Conservation (phyloP, 768 basidiomycete species). For the Phylloporus rhodoxanthus region DNA sequence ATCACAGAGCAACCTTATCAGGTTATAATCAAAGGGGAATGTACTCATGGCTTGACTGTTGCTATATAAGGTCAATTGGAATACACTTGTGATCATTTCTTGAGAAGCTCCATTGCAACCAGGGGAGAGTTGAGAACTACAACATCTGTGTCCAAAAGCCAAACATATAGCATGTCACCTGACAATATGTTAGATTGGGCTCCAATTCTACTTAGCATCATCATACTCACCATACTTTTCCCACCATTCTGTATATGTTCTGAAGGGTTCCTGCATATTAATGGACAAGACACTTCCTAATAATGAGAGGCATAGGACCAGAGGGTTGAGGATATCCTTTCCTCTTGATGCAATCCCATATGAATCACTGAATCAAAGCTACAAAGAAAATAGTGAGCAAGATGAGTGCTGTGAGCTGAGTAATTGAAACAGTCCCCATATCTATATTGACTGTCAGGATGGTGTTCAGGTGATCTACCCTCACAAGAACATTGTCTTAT, state of each 20-base stretch:
- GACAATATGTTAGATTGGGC: not conserved
- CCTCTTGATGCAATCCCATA: constrained; percentile 8
- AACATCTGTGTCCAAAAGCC: constrained; percentile 40
- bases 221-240: constrained; percentile 12
- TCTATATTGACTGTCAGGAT: constrained; percentile 3
- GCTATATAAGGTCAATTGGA: constrained; percentile 42
- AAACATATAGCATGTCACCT: constrained; percentile 46
- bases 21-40: not conserved
- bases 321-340: constrained; percentile 15
- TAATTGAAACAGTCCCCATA: constrained; percentile 9
- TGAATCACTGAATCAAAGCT: not conserved
- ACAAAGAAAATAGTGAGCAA: not conserved
- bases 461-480: not conserved
- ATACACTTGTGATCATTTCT: constrained; percentile 42
- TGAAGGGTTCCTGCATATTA: constrained; percentile 10
- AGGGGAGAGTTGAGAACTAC: constrained; percentile 43
- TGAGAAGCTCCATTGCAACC: constrained; percentile 41
- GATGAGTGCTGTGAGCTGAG: constrained; percentile 4
- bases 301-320: constrained; percentile 17
- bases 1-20: not conserved
- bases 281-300: constrained; percentile 18
- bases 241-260: constrained; percentile 17
- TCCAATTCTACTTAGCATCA: not conserved
- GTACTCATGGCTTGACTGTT: constrained; percentile 12
- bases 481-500: constrained; percentile 3